Percentiles rank a stretch among this genome's conserved stretches.
These are phyloP conservation scores for Mortierella sp. DNA, from an alignment of 371 early-diverging fungal genomes.

Conservation along the genomic window DNA sequence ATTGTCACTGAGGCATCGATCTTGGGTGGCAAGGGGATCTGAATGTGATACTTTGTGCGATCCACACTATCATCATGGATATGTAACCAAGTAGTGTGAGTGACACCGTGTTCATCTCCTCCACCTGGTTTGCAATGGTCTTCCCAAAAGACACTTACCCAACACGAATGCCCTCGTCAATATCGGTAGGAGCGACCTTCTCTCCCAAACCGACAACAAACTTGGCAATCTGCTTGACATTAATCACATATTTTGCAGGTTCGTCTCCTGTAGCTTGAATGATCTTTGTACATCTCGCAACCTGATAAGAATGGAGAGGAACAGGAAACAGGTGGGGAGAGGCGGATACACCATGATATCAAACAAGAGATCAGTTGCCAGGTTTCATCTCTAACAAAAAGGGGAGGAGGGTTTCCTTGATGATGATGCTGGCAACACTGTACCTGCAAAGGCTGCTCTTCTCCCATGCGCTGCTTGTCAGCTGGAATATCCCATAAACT, in stretches of 20 bases:
- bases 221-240: slow-evolving; percentile 99
- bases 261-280: slow-evolving; percentile 83
- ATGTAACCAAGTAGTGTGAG: no score
- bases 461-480: slow-evolving; percentile 96
- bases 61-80: slow-evolving; percentile 93
- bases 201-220: slow-evolving; percentile 99
- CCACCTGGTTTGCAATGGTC: no score
- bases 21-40: slow-evolving; percentile 99
- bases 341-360: background rate
- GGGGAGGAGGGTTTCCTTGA: no score
- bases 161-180: slow-evolving; percentile 99
- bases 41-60: slow-evolving; percentile 99
- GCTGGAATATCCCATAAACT: slow-evolving; percentile 99
- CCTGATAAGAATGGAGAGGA: slow-evolving; percentile 57
- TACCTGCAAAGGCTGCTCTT: slow-evolving; percentile 98
- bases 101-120: no score
- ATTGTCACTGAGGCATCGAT: slow-evolving; percentile 99
- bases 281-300: slow-evolving; percentile 98
- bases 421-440: no score
- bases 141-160: slow-evolving; percentile 68
- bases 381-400: no score
- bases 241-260: slow-evolving; percentile 96
- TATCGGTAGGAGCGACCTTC: slow-evolving; percentile 96
- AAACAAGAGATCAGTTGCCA: background rate
- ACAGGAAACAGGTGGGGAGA: background rate